phyloP scores from a whole-genome alignment of 805 yeast genomes.

The Candida vartiovaarae region DNA sequence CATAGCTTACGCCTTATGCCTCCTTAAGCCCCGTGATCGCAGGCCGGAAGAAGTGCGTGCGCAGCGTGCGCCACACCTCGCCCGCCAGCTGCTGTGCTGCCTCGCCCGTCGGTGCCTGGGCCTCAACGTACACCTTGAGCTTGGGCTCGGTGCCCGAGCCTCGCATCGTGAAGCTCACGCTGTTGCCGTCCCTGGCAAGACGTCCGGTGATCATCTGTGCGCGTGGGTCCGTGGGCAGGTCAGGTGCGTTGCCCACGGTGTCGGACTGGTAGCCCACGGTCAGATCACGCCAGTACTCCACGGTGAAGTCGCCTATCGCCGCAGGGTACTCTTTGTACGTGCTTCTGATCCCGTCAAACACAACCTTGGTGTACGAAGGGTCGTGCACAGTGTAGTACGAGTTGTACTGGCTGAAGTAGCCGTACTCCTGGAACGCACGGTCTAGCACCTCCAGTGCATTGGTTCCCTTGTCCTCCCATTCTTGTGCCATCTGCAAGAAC shows the following conservation, averaged over 20 bases:
- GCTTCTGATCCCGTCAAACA: constrained; percentile 49
- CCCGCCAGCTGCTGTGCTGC: constrained; percentile 47
- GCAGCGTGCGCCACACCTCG: constrained; percentile 59
- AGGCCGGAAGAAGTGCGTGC: constrained; percentile 65
- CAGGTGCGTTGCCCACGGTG: constrained; percentile 50
- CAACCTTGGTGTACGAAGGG: constrained; percentile 39
- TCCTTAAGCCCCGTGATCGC: constrained; percentile 33
- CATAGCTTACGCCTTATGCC: constrained; percentile 1
- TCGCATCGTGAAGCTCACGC: constrained; percentile 72
- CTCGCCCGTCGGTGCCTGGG: constrained; percentile 40
- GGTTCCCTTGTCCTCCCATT: constrained; percentile 36
- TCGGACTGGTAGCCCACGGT: constrained; percentile 76
- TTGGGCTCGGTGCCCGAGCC: constrained; percentile 98
- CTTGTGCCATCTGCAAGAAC: constrained; percentile 61
- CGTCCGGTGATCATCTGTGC: constrained; percentile 84
- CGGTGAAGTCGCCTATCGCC: constrained; percentile 48
- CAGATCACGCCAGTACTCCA: constrained; percentile 72
- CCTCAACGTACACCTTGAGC: constrained; percentile 86
- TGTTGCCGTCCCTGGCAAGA: constrained; percentile 29
- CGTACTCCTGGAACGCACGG: constrained; percentile 56
- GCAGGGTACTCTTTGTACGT: constrained; percentile 32
- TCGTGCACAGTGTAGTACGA: constrained; percentile 73
- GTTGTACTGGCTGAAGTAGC: constrained; percentile 78
- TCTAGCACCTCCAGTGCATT: constrained; percentile 46
- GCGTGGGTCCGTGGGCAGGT: constrained; percentile 58